Evolutionary conservation across 257 asterid species (phyloP).

Genomic region (Paulownia fortunei): DNA sequence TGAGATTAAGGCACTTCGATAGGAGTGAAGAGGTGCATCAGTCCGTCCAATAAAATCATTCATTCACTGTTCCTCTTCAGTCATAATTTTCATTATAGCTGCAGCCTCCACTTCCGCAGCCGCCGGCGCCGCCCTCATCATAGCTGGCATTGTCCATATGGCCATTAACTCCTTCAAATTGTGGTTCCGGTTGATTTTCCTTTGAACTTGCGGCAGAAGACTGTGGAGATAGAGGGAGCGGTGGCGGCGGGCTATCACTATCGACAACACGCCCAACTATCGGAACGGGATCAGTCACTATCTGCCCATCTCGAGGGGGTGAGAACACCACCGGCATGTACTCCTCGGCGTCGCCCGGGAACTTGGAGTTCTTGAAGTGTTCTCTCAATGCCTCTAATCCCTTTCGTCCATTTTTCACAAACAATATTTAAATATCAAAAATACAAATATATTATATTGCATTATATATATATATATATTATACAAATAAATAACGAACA

Average conservation of each 20-base stretch:
- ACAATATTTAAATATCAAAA: too few species aligned
- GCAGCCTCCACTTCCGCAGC: slow-evolving; percentile 38
- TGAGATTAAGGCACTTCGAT: not conserved
- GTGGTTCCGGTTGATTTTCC: slow-evolving; percentile 29
- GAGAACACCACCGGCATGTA: slow-evolving; percentile 89
- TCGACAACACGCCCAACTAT: slow-evolving; percentile 34
- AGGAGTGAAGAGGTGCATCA: not conserved
- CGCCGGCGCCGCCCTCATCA: slow-evolving; percentile 28
- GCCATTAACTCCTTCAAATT: slow-evolving; percentile 9
- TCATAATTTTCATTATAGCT: slow-evolving; percentile 32
- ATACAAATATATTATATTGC: not conserved
- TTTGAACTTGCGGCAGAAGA: slow-evolving; percentile 38
- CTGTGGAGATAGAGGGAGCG: slow-evolving; percentile 17
- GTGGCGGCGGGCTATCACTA: not conserved
- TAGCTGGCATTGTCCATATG: not conserved
- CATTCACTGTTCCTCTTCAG: not conserved
- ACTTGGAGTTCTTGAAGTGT: slow-evolving; percentile 95
- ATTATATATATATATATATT: not conserved
- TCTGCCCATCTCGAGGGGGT: slow-evolving; percentile 87
- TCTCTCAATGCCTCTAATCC: slow-evolving; percentile 89
- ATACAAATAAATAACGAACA: slow-evolving; percentile 22
- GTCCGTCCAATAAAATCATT: too few species aligned
- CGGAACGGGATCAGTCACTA: slow-evolving; percentile 59
- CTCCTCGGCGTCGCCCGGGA: slow-evolving; percentile 83
- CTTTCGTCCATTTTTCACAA: slow-evolving; percentile 27